Base-by-base conservation (phyloP, 2,329 filamentous ascomycete genomes). In the Clonostachys solani region DNA sequence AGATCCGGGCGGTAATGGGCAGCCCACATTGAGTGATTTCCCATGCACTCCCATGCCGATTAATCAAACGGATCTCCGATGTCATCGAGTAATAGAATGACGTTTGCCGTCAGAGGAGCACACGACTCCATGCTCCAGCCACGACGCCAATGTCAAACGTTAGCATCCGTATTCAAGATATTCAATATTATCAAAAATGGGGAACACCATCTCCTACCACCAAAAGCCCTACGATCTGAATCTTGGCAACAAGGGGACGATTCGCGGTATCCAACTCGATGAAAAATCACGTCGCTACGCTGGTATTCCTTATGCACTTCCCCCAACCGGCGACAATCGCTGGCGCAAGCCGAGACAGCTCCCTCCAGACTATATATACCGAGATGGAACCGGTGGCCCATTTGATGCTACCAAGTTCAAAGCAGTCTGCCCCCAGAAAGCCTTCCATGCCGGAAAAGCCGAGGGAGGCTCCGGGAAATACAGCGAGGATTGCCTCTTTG, bases 401-500 rank as follows among this genome's bases (percentile, higher is more conserved):
- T 70, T 60, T 23, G 65, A 73, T 49, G 66, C 63, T 13, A 68
- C 64, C 0, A 47, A 50, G 5, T 72, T 56, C 49, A 58, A 60
- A 2, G 53, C 64, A 1, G 58, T 72, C 2, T 74, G 70, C 46
- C 66, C 68, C 4, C 71, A 74, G 45, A 59, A 65, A 29, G 55
- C 54, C 13, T 70, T 61, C 33, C 46, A 54, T 5, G 43, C 61
- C 5, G 53, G 54, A 5, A 55, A 61, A 12, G 56, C 58, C 3
- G 54, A 58, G n/a, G 50, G 52, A 3, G 58, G 52, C 9, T 49
- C 52, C 3, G 55, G 60, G 5, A 45, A 47, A 6, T 68, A 65
- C 48, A 62, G 62, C 12, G 72, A 75, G 46, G 72, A 75, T 52
- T 75, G 72, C 43, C 53, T 75, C 10, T 61, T 66, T 35, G 56